phyloP scores from a whole-genome alignment of 139 green algal genomes.

The Coelastrella sp. region DNA sequence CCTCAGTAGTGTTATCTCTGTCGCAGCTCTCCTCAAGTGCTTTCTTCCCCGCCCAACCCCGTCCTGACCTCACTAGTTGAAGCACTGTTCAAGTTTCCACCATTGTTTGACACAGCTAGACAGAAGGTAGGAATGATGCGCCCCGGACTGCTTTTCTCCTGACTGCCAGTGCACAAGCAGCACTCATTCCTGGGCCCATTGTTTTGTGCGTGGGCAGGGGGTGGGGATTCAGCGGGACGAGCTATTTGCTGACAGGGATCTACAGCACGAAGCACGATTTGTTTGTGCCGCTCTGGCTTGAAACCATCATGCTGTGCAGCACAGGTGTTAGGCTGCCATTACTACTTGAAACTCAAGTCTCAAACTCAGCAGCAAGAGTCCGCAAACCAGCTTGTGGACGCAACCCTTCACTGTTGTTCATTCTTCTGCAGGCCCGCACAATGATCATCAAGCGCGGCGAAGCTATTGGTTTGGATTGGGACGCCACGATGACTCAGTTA shows the following conservation, averaged over 20 bases:
- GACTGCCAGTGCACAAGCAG: not conserved
- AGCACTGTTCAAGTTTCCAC: slow-evolving; percentile 78
- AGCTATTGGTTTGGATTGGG: slow-evolving; percentile 82
- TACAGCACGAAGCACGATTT: no score
- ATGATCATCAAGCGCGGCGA: slow-evolving; percentile 83
- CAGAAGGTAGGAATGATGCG: not conserved
- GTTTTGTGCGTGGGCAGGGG: not conserved
- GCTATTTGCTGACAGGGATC: no score
- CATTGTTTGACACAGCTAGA: slow-evolving; percentile 70
- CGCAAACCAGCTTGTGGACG: no score
- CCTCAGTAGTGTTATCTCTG: not conserved
- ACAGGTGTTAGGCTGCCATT: no score
- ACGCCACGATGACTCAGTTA: slow-evolving; percentile 66
- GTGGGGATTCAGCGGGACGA: not conserved
- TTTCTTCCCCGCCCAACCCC: slow-evolving; percentile 36
- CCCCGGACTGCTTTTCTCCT: not conserved
- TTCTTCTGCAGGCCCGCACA: slow-evolving; percentile 5
- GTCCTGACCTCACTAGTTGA: slow-evolving; percentile 72
- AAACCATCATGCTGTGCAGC: no score
- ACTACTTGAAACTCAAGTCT: no score
- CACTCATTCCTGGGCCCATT: not conserved
- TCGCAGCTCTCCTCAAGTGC: slow-evolving; percentile 12
- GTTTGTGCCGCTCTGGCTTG: no score
- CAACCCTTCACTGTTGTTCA: not conserved
- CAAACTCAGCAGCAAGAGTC: no score